phyloP scores from a whole-genome alignment of 345 rosid species.

The Limnanthes douglasii region DNA sequence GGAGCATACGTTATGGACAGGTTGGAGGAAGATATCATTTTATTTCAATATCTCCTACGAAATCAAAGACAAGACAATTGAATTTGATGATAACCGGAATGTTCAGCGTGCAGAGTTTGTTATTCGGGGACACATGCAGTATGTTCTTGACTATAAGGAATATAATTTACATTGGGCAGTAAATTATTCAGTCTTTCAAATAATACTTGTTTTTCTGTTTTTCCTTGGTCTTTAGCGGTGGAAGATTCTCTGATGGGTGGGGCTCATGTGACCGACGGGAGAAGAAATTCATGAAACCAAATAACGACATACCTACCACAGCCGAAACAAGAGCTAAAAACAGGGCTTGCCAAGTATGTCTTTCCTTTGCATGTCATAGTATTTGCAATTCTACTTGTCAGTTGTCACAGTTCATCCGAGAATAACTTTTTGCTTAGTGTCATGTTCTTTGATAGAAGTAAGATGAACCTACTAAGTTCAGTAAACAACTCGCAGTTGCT shows the following conservation, averaged over 20 bases:
- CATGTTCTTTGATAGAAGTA: no score
- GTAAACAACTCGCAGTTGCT: no score
- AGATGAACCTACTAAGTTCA: no score
- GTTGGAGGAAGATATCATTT: constrained; percentile 96
- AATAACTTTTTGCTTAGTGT: no score
- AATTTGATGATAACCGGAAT: constrained; percentile 72
- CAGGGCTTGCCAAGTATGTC: constrained; percentile 75
- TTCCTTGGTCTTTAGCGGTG: constrained; percentile 29
- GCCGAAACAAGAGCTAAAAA: constrained; percentile 96
- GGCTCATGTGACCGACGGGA: constrained; percentile 87
- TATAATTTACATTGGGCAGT: not conserved
- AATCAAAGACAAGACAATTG: constrained; percentile 81
- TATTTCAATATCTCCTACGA: constrained; percentile 87
- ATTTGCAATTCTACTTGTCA: no score
- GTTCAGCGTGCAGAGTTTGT: constrained; percentile 90
- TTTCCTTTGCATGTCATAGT: constrained; percentile 4
- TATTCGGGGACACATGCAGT: constrained; percentile 87
- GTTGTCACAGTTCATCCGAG: constrained; percentile 2
- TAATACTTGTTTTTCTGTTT: not conserved
- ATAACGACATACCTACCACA: constrained; percentile 83
- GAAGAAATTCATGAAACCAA: constrained; percentile 75
- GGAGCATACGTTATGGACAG: constrained; percentile 18
- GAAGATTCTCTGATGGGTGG: constrained; percentile 92
- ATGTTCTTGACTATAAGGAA: constrained; percentile 15
- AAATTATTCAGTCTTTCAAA: not conserved